Conservation (phyloP, 345 rosid species). For the Alliaria petiolata region DNA sequence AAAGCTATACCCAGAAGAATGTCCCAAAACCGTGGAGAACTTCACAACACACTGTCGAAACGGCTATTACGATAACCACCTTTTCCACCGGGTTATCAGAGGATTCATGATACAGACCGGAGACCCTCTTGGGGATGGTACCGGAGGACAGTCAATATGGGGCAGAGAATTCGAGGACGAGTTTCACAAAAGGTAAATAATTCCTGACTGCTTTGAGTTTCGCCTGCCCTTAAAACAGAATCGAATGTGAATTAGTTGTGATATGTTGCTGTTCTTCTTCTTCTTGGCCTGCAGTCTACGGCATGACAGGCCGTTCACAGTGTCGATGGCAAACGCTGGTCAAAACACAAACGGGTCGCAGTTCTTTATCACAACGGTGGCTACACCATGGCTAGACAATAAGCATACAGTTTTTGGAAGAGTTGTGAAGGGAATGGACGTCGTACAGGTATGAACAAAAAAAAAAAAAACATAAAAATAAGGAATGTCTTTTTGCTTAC, state of each 20-base stretch:
- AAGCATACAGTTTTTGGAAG: slow-evolving; percentile 96
- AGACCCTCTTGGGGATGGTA: slow-evolving; percentile 98
- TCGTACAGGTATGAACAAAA: slow-evolving; percentile 72
- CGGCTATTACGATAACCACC: slow-evolving; percentile 94
- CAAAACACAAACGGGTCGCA: slow-evolving; percentile 91
- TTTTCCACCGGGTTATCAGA: slow-evolving; percentile 90
- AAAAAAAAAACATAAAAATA: neutral
- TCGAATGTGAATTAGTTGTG: neutral
- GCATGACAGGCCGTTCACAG: slow-evolving; percentile 91
- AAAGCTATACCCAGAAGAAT: slow-evolving; percentile 95
- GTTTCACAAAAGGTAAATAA: slow-evolving; percentile 85
- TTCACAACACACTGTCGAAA: slow-evolving; percentile 92
- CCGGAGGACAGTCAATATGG: slow-evolving; percentile 99
- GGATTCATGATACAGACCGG: slow-evolving; percentile 99
- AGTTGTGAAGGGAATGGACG: slow-evolving; percentile 94
- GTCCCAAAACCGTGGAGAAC: slow-evolving; percentile 98
- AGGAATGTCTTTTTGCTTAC: neutral
- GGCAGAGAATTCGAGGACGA: slow-evolving; percentile 99
- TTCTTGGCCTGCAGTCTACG: slow-evolving; percentile 57
- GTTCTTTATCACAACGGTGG: slow-evolving; percentile 93
- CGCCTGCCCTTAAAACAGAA: neutral
- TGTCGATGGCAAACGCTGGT: slow-evolving; percentile 96
- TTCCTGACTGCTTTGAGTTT: neutral
- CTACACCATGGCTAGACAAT: slow-evolving; percentile 98
- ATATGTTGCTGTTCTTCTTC: neutral